These are phyloP conservation scores for Dactylellina leptospora DNA, from an alignment of 2,329 filamentous ascomycete genomes.

Conservation along the genomic window DNA sequence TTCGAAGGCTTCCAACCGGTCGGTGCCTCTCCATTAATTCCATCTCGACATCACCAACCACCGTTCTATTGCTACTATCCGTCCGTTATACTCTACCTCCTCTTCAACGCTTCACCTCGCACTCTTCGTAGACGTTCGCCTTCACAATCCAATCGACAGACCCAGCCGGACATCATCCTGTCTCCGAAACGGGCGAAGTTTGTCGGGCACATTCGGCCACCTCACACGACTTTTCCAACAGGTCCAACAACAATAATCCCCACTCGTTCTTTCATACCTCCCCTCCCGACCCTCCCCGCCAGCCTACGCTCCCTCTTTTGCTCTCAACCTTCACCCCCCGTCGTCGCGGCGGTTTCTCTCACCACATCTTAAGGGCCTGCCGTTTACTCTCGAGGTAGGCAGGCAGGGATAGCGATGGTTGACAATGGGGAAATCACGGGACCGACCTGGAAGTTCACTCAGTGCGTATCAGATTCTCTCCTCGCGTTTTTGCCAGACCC, in stretches of 20 bases:
- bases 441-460: constrained; percentile 99
- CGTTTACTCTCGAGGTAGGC: constrained; percentile 41
- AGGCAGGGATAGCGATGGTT: constrained; percentile 72
- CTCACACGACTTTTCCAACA: constrained; percentile 48
- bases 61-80: not conserved
- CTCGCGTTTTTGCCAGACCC: constrained; percentile 15
- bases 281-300: constrained; percentile 4
- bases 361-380: constrained; percentile 35
- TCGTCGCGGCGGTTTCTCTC: constrained; percentile 26
- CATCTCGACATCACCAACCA: not conserved
- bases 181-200: too few relatives aligned
- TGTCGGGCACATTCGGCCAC: constrained; percentile 35
- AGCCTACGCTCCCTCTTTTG: constrained; percentile 53
- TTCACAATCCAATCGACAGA: too few relatives aligned
- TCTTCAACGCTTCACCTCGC: too few relatives aligned
- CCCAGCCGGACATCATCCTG: too few relatives aligned
- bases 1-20: too few relatives aligned
- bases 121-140: too few relatives aligned
- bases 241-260: constrained; percentile 27
- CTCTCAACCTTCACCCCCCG: constrained; percentile 28
- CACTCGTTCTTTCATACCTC: constrained; percentile 18
- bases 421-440: constrained; percentile 85
- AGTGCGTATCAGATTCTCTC: constrained; percentile 70
- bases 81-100: not conserved
- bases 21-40: not conserved